phyloP scores from a whole-genome alignment of 768 basidiomycete species.

The Exidia glandulosa region DNA sequence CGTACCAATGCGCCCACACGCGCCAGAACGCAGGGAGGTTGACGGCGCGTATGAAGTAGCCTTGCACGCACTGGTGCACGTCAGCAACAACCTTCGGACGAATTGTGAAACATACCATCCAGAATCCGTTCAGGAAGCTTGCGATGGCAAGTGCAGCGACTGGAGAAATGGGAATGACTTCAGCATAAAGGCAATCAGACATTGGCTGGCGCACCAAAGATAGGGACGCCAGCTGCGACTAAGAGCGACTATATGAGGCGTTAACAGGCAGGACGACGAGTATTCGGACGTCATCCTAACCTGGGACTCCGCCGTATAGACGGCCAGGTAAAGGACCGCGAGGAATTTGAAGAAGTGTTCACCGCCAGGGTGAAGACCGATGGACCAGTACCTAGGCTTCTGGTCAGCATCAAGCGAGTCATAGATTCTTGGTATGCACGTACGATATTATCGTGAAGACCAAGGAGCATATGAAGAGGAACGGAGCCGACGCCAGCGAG shows the following conservation, averaged over 20 bases:
- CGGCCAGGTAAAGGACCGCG: conserved; percentile 39
- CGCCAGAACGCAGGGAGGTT: conserved; percentile 50
- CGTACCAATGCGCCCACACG: conserved; percentile 42
- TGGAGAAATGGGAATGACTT: too few species aligned
- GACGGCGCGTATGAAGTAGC: conserved; percentile 37
- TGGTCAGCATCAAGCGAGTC: conserved; percentile 5
- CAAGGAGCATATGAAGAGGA: conserved; percentile 38
- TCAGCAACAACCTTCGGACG: conserved; percentile 12
- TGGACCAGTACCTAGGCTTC: conserved; percentile 15
- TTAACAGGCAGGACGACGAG: not conserved
- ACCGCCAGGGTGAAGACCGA: conserved; percentile 39
- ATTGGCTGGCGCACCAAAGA: too few species aligned
- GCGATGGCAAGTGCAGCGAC: conserved; percentile 47
- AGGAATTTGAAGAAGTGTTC: conserved; percentile 44
- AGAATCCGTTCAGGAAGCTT: conserved; percentile 41
- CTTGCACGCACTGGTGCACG: conserved; percentile 6
- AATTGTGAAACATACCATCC: conserved; percentile 49
- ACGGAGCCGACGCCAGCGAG: conserved; percentile 42
- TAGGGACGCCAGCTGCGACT: conserved; percentile 39
- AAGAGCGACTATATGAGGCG: conserved; percentile 19
- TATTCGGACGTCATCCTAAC: conserved; percentile 10
- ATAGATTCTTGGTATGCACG: conserved; percentile 13
- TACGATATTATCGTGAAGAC: conserved; percentile 41
- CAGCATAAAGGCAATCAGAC: too few species aligned
- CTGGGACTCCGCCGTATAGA: conserved; percentile 43